Conservation (phyloP, 169 alveolate species). For the Eimeria sp. region DNA sequence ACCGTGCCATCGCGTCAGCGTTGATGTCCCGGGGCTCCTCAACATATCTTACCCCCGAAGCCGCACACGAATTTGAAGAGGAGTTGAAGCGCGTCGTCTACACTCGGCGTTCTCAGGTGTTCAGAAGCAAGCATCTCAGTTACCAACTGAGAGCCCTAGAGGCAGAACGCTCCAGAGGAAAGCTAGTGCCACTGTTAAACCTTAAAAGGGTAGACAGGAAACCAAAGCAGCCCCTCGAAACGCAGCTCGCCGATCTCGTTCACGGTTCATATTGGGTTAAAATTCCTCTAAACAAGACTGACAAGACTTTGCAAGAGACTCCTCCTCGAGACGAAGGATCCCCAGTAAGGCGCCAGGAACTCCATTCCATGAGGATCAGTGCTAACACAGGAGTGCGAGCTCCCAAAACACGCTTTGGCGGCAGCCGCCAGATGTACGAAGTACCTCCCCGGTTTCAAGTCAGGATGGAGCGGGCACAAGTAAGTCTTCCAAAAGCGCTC, state of each 20-base stretch:
- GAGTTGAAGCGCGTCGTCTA: conserved; percentile 6
- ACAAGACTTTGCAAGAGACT: background rate
- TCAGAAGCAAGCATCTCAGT: background rate
- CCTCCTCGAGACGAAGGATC: background rate
- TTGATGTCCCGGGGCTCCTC: too few species aligned
- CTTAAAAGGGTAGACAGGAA: background rate
- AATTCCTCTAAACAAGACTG: background rate
- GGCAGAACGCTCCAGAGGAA: background rate
- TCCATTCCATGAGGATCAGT: too few species aligned
- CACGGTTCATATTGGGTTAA: background rate
- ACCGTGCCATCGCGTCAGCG: too few species aligned
- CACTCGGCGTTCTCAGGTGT: conserved; percentile 20
- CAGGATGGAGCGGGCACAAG: too few species aligned
- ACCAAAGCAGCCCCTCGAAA: background rate
- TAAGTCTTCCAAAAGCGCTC: too few species aligned
- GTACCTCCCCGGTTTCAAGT: too few species aligned
- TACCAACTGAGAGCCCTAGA: background rate
- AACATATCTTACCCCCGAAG: too few species aligned
- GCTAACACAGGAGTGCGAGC: too few species aligned
- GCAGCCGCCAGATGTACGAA: too few species aligned
- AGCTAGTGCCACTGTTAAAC: too few species aligned
- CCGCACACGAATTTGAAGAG: background rate
- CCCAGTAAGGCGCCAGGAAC: background rate
- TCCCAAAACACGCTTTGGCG: too few species aligned
- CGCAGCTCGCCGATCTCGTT: background rate